A percentile compares a stretch with the other conserved stretches of the same genome.
These are phyloP conservation scores for Medicago ruthenica DNA, from an alignment of 306 rosid genomes.

Conservation along the genomic window DNA sequence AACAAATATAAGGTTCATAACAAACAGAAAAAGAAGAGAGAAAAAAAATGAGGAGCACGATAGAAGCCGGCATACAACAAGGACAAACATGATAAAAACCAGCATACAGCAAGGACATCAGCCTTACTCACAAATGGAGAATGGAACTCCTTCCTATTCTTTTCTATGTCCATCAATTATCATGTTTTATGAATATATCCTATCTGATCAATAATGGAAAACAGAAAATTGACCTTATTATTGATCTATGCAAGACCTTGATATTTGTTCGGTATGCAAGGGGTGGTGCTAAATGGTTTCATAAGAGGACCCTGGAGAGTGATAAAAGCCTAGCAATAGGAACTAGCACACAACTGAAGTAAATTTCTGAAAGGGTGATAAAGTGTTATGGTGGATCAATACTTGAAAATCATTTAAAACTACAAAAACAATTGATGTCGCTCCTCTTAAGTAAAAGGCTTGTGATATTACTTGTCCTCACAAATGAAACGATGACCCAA, in stretches of 20 bases:
- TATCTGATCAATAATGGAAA: slow-evolving; percentile 6
- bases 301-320: background rate
- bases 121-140: background rate
- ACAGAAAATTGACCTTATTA: background rate
- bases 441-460: background rate
- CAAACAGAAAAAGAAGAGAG: background rate
- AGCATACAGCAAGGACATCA: slow-evolving; percentile 1
- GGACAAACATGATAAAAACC: slow-evolving; percentile 3
- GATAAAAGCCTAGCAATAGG: slow-evolving; percentile 9
- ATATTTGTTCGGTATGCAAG: background rate
- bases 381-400: background rate
- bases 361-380: background rate
- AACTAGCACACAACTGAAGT: slow-evolving; percentile 12
- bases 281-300: background rate
- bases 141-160: background rate
- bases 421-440: background rate
- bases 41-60: slow-evolving; percentile 1
- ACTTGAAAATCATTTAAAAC: background rate
- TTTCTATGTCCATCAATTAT: background rate
- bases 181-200: background rate
- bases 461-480: background rate
- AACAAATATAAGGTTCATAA: slow-evolving; percentile 3
- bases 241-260: slow-evolving; percentile 6
- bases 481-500: background rate
- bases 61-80: slow-evolving; percentile 8